Evolutionary conservation across 2,329 filamentous ascomycete genomes (phyloP), one percentile per base, ranked within the genome.

Genomic region (Fusarium algeriense): DNA sequence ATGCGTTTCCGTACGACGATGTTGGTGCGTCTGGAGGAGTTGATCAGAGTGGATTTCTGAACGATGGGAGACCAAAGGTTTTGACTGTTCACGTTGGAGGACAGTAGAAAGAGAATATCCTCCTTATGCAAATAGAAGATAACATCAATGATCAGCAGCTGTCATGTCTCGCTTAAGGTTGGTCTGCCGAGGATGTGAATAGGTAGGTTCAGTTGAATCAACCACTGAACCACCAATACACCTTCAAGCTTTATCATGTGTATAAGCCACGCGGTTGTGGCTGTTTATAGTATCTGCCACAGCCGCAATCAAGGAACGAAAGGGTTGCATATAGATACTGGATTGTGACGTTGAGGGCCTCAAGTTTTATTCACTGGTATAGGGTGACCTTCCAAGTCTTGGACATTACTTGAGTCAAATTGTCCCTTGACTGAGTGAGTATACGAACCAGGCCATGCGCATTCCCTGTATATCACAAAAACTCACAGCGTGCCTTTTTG

Each of bases 1-100:
- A 93, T 80, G 89, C 90, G 2, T 92, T 92, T 73, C 89, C 91
- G 1, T 93, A 92, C 76, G 91, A 93, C 76, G 91, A 93, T 79
- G 91, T 93, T 13, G 84, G 84, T 26, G 83, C 88, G 7, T 80
- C 80, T n/a, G 81, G 82, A 44, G 87, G 85, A 4, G 75, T 78
- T 7, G 89, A 92, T 77, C 89, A 91, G 80, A 88, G 88, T 23
- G 91, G 91, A 2, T 88, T 86, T 64, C 84, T 92, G 23, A 87
- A 84, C 66, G 89, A 90, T 75, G 79, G 82, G 5, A 84, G 83
- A 56, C 90, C 90, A 2, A 79, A 82, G 76, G 74, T 88, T 64
- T 82, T 91, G 73, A 89, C 85, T 2, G 84, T 91, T 53, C 84
- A 84, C 5, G 81, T 91, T 37, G 89, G 89, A 15, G 87, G 67